Evolutionary conservation across 768 basidiomycete species (phyloP).

Genomic region (Kwoniella sp.): DNA sequence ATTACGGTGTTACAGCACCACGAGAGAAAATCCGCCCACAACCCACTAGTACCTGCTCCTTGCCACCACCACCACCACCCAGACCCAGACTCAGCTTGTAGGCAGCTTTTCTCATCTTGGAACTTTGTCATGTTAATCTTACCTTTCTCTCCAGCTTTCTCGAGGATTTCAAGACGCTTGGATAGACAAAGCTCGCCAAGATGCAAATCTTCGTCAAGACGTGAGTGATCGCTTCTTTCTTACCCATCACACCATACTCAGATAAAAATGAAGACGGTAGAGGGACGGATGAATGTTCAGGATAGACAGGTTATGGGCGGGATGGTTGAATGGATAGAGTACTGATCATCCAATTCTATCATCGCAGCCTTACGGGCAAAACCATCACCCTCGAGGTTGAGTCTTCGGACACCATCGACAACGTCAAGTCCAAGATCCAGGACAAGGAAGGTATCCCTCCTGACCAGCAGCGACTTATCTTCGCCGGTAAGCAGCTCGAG

Average conservation of each 20-base stretch:
- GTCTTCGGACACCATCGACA: slow-evolving; percentile 52
- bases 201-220: slow-evolving; percentile 99
- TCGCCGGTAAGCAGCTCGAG: slow-evolving; percentile 98
- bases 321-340: too few species aligned
- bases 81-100: not conserved
- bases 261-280: not conserved
- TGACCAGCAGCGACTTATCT: slow-evolving; percentile 97
- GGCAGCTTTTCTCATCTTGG: not conserved
- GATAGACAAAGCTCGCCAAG: slow-evolving; percentile 40
- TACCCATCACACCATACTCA: not conserved
- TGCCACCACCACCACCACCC: not conserved
- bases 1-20: not conserved
- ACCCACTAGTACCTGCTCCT: not conserved
- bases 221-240: slow-evolving; percentile 59
- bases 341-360: too few species aligned
- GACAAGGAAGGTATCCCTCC: slow-evolving; percentile 82
- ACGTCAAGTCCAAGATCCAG: slow-evolving; percentile 62
- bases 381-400: slow-evolving; percentile 47
- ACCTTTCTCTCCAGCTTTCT: slow-evolving; percentile 22
- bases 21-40: not conserved
- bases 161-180: slow-evolving; percentile 38
- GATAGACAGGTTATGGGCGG: too few species aligned
- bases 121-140: not conserved
- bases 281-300: too few species aligned
- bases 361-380: slow-evolving; percentile 39